These are phyloP conservation scores for Coemansia sp. DNA, from an alignment of 192 early-diverging fungal genomes.

Conservation along the genomic window DNA sequence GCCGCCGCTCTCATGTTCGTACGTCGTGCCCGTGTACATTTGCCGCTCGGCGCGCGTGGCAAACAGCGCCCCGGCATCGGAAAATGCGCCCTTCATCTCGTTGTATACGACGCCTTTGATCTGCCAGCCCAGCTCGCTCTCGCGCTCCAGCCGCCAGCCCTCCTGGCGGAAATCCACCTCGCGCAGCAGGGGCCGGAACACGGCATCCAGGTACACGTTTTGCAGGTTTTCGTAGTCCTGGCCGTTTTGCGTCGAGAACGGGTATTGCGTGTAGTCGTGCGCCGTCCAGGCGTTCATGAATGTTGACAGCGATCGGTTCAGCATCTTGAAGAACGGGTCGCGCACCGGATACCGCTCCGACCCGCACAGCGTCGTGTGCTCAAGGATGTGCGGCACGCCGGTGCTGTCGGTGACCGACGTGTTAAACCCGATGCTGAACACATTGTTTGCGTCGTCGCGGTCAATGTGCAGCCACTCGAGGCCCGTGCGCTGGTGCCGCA, in stretches of 20 bases:
- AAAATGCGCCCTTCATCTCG: slow-evolving; percentile 93
- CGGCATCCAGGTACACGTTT: slow-evolving; percentile 88
- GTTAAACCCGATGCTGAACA: slow-evolving; percentile 88
- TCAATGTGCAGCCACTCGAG: slow-evolving; percentile 84
- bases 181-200: slow-evolving; percentile 74
- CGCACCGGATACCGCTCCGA: slow-evolving; percentile 83
- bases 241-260: slow-evolving; percentile 86
- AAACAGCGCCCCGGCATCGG: slow-evolving; percentile 78
- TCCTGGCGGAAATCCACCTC: slow-evolving; percentile 89
- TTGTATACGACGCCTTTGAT: slow-evolving; percentile 98
- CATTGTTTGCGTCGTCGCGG: slow-evolving; percentile 87
- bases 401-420: slow-evolving; percentile 78
- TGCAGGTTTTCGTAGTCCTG: slow-evolving; percentile 88
- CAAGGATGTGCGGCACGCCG: slow-evolving; percentile 91
- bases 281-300: slow-evolving; percentile 98
- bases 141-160: slow-evolving; percentile 89
- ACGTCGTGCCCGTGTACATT: slow-evolving; percentile 81
- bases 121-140: slow-evolving; percentile 51
- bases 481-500: slow-evolving; percentile 74
- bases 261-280: slow-evolving; percentile 85
- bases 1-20: slow-evolving; percentile 81
- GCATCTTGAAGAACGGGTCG: slow-evolving; percentile 99
- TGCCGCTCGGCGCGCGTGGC: slow-evolving; percentile 70
- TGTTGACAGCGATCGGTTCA: slow-evolving; percentile 88
- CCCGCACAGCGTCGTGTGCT: slow-evolving; percentile 93